Evolutionary conservation across 805 yeast species (phyloP), one percentile per base, ranked within the genome.

Genomic region (Barnettozyma botsteinii): DNA sequence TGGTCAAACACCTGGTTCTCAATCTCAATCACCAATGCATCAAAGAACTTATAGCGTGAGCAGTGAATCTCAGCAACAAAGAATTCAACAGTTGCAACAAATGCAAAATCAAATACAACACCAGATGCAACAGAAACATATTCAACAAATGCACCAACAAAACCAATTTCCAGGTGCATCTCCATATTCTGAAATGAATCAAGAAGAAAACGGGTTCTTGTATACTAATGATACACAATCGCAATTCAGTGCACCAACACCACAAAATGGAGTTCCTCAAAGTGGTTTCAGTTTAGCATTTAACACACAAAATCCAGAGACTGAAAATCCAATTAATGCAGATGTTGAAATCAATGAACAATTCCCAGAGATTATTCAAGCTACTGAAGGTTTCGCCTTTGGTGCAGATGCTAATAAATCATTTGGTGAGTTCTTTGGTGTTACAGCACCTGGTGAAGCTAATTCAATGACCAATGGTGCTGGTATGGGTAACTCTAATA

Each of bases 361-460:
- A 22, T 41, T 46, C 23, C 46, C 46, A 13, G 43, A 43, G 15
- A 11, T 47, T 18, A 28, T 35, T 14, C 43, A 42, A 31, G 42
- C 46, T 19, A 24, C 39, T 5, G 53, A 43, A 24, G 33, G 35
- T 5, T 40, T 41, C 21, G 37, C 37, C 15, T 35, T 51, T 24
- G 38, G 35, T 19, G 17, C 34, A 8, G 49, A 47, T 26, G 44
- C 46, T 3, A 47, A 46, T 13, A 46, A 31, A 23, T 42, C 51
- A 10, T 33, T 48, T 23, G 51, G 50, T 17, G 50, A 51, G 13
- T 31, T 51, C 32, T 50, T 51, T 34, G 53, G 50, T 13, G 44
- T 41, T 14, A 31, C 28, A 28, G 26, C 30, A 5, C 24, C 38
- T 3, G 14, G 7, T 22, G 37, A 24, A 23, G 7, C 31, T 4